Conservation (phyloP, 306 rosid genomes). For the Cicer bijugum region DNA sequence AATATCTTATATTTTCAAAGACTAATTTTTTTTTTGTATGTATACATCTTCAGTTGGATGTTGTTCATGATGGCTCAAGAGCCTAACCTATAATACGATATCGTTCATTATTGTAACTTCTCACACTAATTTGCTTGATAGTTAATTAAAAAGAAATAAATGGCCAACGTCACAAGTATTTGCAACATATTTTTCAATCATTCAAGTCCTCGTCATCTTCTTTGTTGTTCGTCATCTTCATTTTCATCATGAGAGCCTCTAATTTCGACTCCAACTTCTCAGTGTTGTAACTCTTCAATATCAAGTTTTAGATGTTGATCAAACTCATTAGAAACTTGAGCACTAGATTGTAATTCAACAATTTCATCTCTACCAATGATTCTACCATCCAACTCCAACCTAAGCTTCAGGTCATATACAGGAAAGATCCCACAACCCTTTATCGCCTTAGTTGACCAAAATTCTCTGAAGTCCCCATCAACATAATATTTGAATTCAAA, state of each 20-base stretch:
- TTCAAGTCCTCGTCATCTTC: not conserved
- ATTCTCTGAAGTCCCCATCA: not conserved
- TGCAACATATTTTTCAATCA: not conserved
- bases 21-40: no score
- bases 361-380: not conserved
- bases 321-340: not conserved
- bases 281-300: not conserved
- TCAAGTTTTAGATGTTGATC: not conserved
- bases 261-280: not conserved
- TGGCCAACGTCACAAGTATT: not conserved
- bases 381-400: not conserved
- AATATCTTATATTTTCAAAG: no score
- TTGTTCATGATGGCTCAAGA: not conserved
- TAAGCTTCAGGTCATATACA: not conserved
- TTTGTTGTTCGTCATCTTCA: not conserved
- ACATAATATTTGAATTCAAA: not conserved
- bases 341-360: not conserved
- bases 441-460: not conserved
- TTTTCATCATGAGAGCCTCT: not conserved
- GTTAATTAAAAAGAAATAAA: not conserved
- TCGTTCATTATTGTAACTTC: not conserved
- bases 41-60: no score
- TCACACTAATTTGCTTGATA: not conserved
- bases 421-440: slow-evolving; percentile 17
- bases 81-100: not conserved